Base-by-base conservation (phyloP, 2,329 filamentous ascomycete genomes). In the Furcasterigmium sp. region DNA sequence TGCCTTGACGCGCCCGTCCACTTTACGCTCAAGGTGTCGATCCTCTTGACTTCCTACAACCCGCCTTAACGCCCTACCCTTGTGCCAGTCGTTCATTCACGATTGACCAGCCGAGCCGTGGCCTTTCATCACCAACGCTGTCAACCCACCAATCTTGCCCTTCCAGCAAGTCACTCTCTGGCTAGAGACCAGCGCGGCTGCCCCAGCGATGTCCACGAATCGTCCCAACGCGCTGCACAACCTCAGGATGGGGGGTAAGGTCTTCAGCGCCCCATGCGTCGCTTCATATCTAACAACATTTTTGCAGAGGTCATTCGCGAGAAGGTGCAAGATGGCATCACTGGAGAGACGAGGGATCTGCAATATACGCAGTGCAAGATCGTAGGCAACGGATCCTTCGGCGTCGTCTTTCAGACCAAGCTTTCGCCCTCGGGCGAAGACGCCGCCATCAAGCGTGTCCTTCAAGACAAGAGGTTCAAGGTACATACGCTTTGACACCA, bases 401-500 rank as follows among this genome's bases (percentile, higher is more conserved):
- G 93, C 53, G 91, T 98, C 40, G 93, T 98, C 52, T 98, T 98
- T 68, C 93, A 98, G 73, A 98, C 93, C 45, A 97, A 97, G 74
- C 80, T 98, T 58, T 91, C 91, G 48, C 93, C 93, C n/a, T 93
- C 87, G 51, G 91, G 91, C 51, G 93, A 98, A 68, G 93, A 98
- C 72, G 93, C 93, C 42, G 93, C 93, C 64, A 98, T 98, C 76
- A 98, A 98, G 78, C 85, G 93, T 57, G 93, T 98, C 47, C 80
- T 98, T 46, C 93, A 98, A 64, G 93, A 98, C 77, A 98, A 98
- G 78, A 84, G 93, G 63, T 98, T 98, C 84, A 98, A 98, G 87
- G 93, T 95, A 63, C 23, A 59, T 42, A 9, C 35, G 8, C 42
- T 13, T 38, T 21, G 30, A 34, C 21, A 32, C 19, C 35, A 18